phyloP scores from a whole-genome alignment of 768 basidiomycete genomes.

The Albatrellus ellisii region DNA sequence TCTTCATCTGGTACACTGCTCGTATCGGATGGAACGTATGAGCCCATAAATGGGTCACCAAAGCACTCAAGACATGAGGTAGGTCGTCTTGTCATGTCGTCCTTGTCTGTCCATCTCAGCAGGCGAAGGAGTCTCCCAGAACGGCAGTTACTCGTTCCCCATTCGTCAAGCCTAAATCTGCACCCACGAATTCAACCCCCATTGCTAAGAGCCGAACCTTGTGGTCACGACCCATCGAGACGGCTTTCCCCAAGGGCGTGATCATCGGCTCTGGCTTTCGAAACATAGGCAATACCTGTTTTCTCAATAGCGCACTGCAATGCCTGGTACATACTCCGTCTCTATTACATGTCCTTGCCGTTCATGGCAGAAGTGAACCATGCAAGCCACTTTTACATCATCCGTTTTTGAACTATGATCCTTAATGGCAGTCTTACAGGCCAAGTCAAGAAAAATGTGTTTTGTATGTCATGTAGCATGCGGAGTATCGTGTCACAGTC shows the following conservation, averaged over 20 bases:
- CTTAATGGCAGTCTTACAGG: constrained; percentile 19
- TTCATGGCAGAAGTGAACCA: constrained; percentile 33
- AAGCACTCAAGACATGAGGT: constrained; percentile 38
- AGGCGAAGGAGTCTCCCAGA: constrained; percentile 11
- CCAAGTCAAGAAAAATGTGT: constrained; percentile 27
- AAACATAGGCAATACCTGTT: constrained; percentile 92
- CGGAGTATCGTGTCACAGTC: constrained; percentile 30
- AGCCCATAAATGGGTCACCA: constrained; percentile 64
- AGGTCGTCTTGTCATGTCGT: constrained; percentile 14
- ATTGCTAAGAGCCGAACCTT: constrained; percentile 10
- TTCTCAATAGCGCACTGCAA: constrained; percentile 89
- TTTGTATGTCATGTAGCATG: constrained; percentile 76
- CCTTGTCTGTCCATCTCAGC: constrained; percentile 2
- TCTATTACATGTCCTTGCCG: constrained; percentile 46
- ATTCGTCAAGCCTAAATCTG: too few relatives aligned
- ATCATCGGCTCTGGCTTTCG: constrained; percentile 50
- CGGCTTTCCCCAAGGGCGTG: constrained; percentile 42
- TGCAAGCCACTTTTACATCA: constrained; percentile 35
- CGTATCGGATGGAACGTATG: constrained; percentile 63
- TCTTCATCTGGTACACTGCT: constrained; percentile 67
- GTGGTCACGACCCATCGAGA: constrained; percentile 41
- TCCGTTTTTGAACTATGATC: neutral
- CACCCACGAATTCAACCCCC: constrained; percentile 7
- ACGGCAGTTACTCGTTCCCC: neutral
- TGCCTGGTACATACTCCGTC: constrained; percentile 90